A percentile compares a stretch with the other conserved stretches of the same genome.
These are phyloP conservation scores for Fusarium phyllophilum DNA, from an alignment of 2,329 filamentous ascomycete genomes.

Conservation along the genomic window DNA sequence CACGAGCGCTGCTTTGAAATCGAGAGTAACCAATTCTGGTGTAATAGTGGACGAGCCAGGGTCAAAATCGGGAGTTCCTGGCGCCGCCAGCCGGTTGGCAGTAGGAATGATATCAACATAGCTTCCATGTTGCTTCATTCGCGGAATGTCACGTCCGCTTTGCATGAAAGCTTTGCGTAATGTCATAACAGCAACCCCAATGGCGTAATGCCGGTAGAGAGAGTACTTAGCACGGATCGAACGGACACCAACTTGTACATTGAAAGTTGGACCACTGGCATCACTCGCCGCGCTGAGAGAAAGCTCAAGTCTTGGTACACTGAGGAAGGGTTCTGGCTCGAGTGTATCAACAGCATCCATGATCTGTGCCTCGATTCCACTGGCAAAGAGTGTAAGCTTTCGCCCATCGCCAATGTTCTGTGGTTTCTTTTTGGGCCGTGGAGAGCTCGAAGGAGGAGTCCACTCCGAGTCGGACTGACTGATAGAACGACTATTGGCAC, in stretches of 20 bases:
- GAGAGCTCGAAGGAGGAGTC: conserved; percentile 48
- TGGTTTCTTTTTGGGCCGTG: conserved; percentile 62
- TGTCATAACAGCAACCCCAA: conserved; percentile 83
- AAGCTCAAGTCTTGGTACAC: conserved; percentile 86
- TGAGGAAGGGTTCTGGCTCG: conserved; percentile 86
- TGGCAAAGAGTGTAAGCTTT: conserved; percentile 80
- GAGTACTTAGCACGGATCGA: conserved; percentile 89
- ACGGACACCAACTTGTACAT: conserved; percentile 83
- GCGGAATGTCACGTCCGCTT: conserved; percentile 56
- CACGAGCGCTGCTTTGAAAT: conserved; percentile 82
- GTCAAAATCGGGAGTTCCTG: conserved; percentile 48
- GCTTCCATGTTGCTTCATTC: conserved; percentile 47
- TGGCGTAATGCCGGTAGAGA: conserved; percentile 89
- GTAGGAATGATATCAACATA: conserved; percentile 31
- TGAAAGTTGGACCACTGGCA: conserved; percentile 85
- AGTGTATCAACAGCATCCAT: conserved; percentile 87
- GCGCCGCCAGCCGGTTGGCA: conserved; percentile 52
- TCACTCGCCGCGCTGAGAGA: conserved; percentile 88
- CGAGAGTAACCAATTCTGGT: conserved; percentile 79
- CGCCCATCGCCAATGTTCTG: conserved; percentile 77
- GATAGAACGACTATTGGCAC: conserved; percentile 78
- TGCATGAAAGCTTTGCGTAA: conserved; percentile 75
- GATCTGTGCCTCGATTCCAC: conserved; percentile 88
- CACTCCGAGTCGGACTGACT: conserved; percentile 75
- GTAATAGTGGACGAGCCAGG: conserved; percentile 48